A percentile compares a stretch with the other conserved stretches of the same genome.
Evolutionary conservation across 2,329 filamentous ascomycete genomes (phyloP).

Genomic region (Emergomyces pasteurianus): DNA sequence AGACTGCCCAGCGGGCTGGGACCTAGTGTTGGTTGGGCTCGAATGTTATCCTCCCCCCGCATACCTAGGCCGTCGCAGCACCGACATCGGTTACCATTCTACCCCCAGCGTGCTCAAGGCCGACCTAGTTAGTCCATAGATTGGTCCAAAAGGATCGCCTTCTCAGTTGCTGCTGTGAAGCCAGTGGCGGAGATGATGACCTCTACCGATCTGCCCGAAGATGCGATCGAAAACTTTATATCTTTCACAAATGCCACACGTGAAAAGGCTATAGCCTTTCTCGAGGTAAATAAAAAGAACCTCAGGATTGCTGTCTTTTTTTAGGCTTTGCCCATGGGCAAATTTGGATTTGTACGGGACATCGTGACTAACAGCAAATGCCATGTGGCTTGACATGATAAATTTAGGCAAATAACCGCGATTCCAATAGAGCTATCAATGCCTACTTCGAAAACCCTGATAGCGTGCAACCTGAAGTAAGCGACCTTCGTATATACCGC

Average conservation of each 20-base stretch:
- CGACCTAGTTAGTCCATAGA: neutral
- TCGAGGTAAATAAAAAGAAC: constrained; percentile 23
- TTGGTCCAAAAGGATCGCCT: neutral
- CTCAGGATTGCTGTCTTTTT: neutral
- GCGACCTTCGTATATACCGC: neutral
- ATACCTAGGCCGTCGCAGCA: neutral
- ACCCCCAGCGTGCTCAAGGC: neutral
- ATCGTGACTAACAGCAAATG: neutral
- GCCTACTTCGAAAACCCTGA: constrained; percentile 36
- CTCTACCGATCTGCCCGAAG: constrained; percentile 18
- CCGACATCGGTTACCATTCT: neutral
- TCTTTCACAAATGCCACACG: constrained; percentile 30
- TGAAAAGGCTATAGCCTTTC: constrained; percentile 29
- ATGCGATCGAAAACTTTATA: constrained; percentile 30
- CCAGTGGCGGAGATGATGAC: neutral
- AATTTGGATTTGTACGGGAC: neutral
- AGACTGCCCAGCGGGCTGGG: too few species aligned
- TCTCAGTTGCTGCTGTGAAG: neutral
- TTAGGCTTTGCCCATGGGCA: neutral
- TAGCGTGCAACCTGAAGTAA: constrained; percentile 23
- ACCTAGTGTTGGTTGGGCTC: neutral
- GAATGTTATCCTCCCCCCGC: neutral
- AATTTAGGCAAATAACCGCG: constrained; percentile 33
- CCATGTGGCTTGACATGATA: neutral
- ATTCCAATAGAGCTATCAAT: constrained; percentile 36